These are phyloP conservation scores for Botrytis galanthina DNA, from an alignment of 2,329 filamentous ascomycete genomes.

Conservation along the genomic window DNA sequence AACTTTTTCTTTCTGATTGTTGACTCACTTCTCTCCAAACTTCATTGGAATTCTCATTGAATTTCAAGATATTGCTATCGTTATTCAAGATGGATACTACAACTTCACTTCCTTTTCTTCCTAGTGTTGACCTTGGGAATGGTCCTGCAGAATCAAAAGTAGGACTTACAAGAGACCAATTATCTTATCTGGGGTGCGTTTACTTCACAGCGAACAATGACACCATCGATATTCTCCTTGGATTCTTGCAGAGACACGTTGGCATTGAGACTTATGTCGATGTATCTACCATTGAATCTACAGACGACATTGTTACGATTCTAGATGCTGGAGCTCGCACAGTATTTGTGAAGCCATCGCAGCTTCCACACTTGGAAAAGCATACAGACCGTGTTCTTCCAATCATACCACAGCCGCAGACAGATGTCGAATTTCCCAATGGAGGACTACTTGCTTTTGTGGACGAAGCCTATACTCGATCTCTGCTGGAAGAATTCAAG, in stretches of 20 bases:
- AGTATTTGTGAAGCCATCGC: conserved; percentile 74
- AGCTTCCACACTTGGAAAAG: conserved; percentile 58
- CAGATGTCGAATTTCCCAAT: conserved; percentile 31
- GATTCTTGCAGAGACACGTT: conserved; percentile 50
- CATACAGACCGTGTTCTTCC: conserved; percentile 58
- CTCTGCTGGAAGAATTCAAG: conserved; percentile 30
- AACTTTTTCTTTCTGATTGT: conserved; percentile 13
- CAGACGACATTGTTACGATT: conserved; percentile 73
- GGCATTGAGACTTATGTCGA: conserved; percentile 70
- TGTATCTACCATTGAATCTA: conserved; percentile 64
- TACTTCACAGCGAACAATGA: conserved; percentile 52
- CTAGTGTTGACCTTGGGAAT: conserved; percentile 54
- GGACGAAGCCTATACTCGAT: conserved; percentile 42
- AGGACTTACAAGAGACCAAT: conserved; percentile 55
- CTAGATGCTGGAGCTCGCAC: conserved; percentile 83
- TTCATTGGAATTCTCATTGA: conserved; percentile 13
- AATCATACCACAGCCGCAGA: conserved; percentile 34
- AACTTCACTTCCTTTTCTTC: conserved; percentile 61
- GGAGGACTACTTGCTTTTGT: conserved; percentile 39
- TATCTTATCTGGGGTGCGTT: conserved; percentile 57
- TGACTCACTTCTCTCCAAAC: conserved; percentile 17
- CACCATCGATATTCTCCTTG: conserved; percentile 35
- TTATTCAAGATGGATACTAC: conserved; percentile 57
- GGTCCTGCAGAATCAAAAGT: conserved; percentile 50
- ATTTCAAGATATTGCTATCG: not conserved